Evolutionary conservation across 768 basidiomycete genomes (phyloP).

Genomic region (Kwoniella sp.): DNA sequence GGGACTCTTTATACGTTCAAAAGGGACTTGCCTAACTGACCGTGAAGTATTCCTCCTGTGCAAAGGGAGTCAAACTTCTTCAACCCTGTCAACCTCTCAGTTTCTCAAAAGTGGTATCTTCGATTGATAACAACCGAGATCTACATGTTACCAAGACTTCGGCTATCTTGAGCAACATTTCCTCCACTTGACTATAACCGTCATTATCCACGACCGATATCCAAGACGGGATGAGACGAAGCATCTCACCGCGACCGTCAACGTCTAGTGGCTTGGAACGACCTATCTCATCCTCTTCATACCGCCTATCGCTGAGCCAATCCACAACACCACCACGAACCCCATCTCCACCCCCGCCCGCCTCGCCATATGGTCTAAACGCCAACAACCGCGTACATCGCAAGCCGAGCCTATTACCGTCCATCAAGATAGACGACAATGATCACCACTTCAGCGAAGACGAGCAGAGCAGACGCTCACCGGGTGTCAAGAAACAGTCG

Average conservation of each 20-base stretch:
- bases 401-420: not conserved
- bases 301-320: not conserved
- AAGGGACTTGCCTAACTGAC: too few species aligned
- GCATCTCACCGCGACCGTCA: not conserved
- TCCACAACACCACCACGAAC: not conserved
- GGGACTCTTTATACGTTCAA: too few species aligned
- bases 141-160: too few species aligned
- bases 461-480: not conserved
- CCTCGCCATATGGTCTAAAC: not conserved
- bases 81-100: too few species aligned
- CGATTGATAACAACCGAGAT: too few species aligned
- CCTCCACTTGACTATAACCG: too few species aligned
- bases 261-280: not conserved
- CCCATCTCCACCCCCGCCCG: not conserved
- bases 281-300: not conserved
- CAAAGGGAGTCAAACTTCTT: too few species aligned
- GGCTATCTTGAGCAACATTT: too few species aligned
- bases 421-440: conserved; percentile 4
- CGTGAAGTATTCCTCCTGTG: too few species aligned
- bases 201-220: too few species aligned
- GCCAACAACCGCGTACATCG: not conserved
- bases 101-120: too few species aligned
- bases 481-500: not conserved
- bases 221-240: not conserved
- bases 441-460: not conserved